A percentile compares a stretch with the other conserved stretches of the same genome.
Evolutionary conservation across 805 yeast species (phyloP).

Genomic region (Wickerhamomyces canadensis): DNA sequence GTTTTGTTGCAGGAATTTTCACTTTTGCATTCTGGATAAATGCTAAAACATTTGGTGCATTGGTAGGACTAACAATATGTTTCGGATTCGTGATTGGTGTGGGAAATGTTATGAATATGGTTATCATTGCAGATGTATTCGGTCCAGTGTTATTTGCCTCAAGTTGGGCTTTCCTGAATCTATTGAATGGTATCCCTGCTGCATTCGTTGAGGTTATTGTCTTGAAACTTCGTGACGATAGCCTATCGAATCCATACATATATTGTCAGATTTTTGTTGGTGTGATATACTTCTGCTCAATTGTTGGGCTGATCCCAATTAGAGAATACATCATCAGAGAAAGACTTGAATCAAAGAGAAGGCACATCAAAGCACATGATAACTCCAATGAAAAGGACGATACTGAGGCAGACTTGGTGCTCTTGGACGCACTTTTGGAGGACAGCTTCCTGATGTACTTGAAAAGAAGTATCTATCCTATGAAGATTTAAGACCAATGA

Average conservation of each 20-base stretch:
- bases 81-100: conserved; percentile 43
- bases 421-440: conserved; percentile 8
- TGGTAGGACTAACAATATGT: conserved; percentile 36
- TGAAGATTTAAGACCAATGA: conserved; percentile 13
- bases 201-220: conserved; percentile 54
- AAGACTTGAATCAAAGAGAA: conserved; percentile 19
- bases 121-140: conserved; percentile 36
- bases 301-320: conserved; percentile 36
- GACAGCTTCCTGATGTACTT: conserved; percentile 3
- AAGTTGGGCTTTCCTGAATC: conserved; percentile 35
- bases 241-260: conserved; percentile 37
- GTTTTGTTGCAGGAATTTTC: conserved; percentile 30
- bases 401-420: not conserved
- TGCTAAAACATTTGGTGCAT: conserved; percentile 33
- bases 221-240: conserved; percentile 34
- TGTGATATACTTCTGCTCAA: conserved; percentile 35
- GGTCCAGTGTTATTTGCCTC: conserved; percentile 31
- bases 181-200: conserved; percentile 28
- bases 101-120: conserved; percentile 35
- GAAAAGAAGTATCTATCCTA: conserved; percentile 12
- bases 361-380: conserved; percentile 2
- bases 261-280: conserved; percentile 61
- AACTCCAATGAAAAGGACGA: not conserved
- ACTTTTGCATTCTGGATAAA: conserved; percentile 43
- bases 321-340: conserved; percentile 46